Evolutionary conservation across 2,329 filamentous ascomycete genomes (phyloP), one percentile per base, ranked within the genome.

Genomic region (Penicillium frequentans): DNA sequence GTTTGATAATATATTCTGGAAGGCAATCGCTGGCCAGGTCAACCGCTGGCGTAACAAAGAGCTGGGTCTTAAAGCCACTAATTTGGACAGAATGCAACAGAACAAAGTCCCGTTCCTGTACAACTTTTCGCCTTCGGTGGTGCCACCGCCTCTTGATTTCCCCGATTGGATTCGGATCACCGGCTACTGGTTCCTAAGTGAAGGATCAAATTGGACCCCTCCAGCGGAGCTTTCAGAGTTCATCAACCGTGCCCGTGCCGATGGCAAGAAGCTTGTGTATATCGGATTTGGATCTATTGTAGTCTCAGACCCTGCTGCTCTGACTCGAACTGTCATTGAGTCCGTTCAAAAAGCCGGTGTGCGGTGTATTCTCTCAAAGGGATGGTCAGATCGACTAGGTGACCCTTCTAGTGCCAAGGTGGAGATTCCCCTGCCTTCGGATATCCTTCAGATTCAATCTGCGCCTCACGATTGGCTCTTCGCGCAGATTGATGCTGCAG

Each of bases 61-160:
- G 24, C 82, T 99, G 5, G 85, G 86, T 0, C 79, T 99, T 27
- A 90, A 88, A 51, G 88, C 87, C 61, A 99, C 95, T 1, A 91
- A 81, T 56, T 79, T 96, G 44, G 90, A 95, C 71, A 96, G 93
- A 77, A 86, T 99, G 85, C 92, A 97, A 76, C 88, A 90, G 2
- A 96, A 97, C 79, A 96, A 96, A 73, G 91, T 97, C n/a, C 95
- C 95, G 0, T 99, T 99, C 75, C 76, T 99, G 46, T 99, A 99
- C 80, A 98, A 97, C 76, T 98, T 97, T 73, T 96, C 91, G 55
- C 91, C 93, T 0, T 90, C 86, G 11, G 95, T 99, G 13, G 95
- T 99, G n/a, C 86, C 90, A 2, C 93, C 93, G 27, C 95, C 95
- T 16, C 81, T 97, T 1, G 95, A 99, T 76, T 99, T 93, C 76